These are phyloP conservation scores for Dendrobium catenatum DNA, from an alignment of 106 monocot genomes.

Conservation along the genomic window DNA sequence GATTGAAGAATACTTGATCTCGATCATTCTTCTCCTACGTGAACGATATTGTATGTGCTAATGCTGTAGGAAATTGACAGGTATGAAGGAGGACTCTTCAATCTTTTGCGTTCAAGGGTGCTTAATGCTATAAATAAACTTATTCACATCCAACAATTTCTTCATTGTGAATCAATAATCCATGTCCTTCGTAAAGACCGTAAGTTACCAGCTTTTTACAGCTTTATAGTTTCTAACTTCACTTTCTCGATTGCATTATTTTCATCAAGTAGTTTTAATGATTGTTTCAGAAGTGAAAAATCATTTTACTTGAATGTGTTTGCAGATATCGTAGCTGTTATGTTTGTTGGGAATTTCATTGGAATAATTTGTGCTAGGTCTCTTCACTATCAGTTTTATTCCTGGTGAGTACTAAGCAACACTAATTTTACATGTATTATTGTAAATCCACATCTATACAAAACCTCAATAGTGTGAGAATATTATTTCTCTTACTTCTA, in stretches of 20 bases:
- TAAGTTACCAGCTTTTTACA: slow-evolving; percentile 23
- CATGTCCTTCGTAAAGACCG: slow-evolving; percentile 55
- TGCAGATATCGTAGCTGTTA: slow-evolving; percentile 73
- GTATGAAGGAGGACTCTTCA: slow-evolving; percentile 74
- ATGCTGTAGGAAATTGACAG: slow-evolving; percentile 29
- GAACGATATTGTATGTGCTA: neutral
- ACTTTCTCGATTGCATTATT: neutral
- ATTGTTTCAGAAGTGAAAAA: neutral
- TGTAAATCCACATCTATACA: neutral
- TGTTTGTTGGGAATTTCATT: slow-evolving; percentile 98
- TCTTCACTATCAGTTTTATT: slow-evolving; percentile 98
- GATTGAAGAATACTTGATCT: neutral
- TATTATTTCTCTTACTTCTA: too few species aligned
- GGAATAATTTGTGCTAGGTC: slow-evolving; percentile 89
- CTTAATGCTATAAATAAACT: slow-evolving; percentile 17
- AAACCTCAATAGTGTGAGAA: too few species aligned
- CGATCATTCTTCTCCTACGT: neutral
- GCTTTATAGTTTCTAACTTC: neutral
- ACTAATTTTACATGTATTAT: neutral
- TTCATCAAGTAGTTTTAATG: neutral
- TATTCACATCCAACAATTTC: slow-evolving; percentile 11
- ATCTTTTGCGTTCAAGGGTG: slow-evolving; percentile 37
- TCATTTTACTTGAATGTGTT: slow-evolving; percentile 8
- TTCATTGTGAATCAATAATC: slow-evolving; percentile 30
- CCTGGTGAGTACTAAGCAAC: slow-evolving; percentile 53